phyloP scores from a whole-genome alignment of 2,329 filamentous ascomycete genomes.

The Colletotrichum cereale region DNA sequence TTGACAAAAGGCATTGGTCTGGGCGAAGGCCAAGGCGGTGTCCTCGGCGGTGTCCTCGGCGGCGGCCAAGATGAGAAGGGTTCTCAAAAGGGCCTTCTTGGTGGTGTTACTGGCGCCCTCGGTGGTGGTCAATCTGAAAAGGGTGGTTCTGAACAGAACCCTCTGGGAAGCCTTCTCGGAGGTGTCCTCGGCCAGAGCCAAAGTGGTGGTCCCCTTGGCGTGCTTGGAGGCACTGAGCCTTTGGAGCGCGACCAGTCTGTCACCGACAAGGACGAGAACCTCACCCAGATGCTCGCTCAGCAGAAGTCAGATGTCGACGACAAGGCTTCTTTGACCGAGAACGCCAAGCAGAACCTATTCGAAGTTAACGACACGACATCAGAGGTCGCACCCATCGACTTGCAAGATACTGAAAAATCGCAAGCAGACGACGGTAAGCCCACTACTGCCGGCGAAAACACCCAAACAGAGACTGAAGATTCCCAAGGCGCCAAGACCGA shows the following conservation, averaged over 20 bases:
- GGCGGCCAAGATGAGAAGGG: conserved; percentile 10
- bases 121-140: conserved; percentile 19
- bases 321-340: conserved; percentile 30
- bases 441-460: conserved; percentile 35
- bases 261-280: conserved; percentile 38
- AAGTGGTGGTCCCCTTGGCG: conserved; percentile 25
- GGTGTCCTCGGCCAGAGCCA: conserved; percentile 29
- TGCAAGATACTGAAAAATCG: conserved; percentile 36
- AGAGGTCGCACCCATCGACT: conserved; percentile 39
- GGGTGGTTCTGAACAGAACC: conserved; percentile 12
- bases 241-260: conserved; percentile 32
- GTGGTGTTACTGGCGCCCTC: conserved; percentile 11
- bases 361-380: conserved; percentile 38
- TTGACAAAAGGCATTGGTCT: conserved; percentile 41
- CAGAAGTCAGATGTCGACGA: conserved; percentile 33
- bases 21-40: conserved; percentile 38
- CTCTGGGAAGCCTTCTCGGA: conserved; percentile 17
- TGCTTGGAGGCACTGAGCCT: conserved; percentile 30
- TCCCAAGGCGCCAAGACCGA: conserved; percentile 39
- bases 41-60: conserved; percentile 35
- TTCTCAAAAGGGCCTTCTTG: conserved; percentile 17
- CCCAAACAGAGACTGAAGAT: conserved; percentile 38
- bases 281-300: conserved; percentile 32
- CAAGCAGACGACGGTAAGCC: conserved; percentile 36
- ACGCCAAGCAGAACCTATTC: conserved; percentile 41